These are phyloP conservation scores for Peziza echinospora DNA, from an alignment of 495 filamentous ascomycete genomes.

Conservation along the genomic window DNA sequence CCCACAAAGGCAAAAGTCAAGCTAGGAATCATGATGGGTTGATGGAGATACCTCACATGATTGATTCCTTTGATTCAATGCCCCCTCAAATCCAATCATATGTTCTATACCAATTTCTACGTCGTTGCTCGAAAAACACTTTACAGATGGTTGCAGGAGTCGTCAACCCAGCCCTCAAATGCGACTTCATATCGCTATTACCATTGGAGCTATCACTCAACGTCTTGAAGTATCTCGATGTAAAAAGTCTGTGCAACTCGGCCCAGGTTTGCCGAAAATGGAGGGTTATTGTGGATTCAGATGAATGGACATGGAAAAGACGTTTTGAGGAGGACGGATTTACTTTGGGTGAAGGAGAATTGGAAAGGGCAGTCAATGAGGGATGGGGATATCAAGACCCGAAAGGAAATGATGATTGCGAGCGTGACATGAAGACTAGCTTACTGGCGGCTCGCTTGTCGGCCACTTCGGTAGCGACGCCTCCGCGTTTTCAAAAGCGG, in stretches of 20 bases:
- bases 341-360: constrained; percentile 53
- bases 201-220: constrained; percentile 74
- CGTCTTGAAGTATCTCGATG: constrained; percentile 67
- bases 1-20: constrained; percentile 9
- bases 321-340: constrained; percentile 72
- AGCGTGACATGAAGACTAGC: constrained; percentile 48
- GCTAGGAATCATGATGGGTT: constrained; percentile 20
- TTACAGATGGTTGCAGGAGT: constrained; percentile 77
- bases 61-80: constrained; percentile 79
- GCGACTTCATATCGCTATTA: constrained; percentile 67
- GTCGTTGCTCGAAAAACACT: constrained; percentile 70
- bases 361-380: constrained; percentile 66
- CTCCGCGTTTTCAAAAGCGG: constrained; percentile 26
- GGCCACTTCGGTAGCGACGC: constrained; percentile 6
- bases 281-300: constrained; percentile 70
- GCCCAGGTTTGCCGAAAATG: constrained; percentile 89
- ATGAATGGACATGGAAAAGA: constrained; percentile 91
- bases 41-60: constrained; percentile 58
- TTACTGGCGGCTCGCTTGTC: constrained; percentile 3
- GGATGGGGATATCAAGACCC: constrained; percentile 99
- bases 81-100: constrained; percentile 74
- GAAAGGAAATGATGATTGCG: constrained; percentile 46
- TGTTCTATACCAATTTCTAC: constrained; percentile 86
- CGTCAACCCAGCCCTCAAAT: constrained; percentile 91
- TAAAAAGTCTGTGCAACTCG: constrained; percentile 69